A percentile compares a stretch with the other conserved stretches of the same genome.
Evolutionary conservation across 106 monocot species (phyloP).

Genomic region (Posidonia australis): DNA sequence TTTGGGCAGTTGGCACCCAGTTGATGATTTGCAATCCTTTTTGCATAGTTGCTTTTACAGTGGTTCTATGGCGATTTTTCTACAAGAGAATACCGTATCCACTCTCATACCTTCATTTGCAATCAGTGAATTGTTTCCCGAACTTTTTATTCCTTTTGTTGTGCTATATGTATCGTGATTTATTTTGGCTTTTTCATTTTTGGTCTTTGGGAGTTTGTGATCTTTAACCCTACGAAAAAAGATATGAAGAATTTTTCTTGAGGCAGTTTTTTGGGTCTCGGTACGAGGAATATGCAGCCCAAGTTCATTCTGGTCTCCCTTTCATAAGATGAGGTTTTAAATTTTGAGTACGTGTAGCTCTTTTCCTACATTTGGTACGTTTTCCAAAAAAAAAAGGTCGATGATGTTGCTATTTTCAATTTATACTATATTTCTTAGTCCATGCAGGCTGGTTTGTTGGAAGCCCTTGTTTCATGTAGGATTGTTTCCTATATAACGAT

Average conservation of each 20-base stretch:
- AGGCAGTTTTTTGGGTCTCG: conserved; percentile 76
- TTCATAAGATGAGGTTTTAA: conserved; percentile 54
- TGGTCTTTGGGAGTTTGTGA: not conserved
- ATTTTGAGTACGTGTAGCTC: not conserved
- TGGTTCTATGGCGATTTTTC: conserved; percentile 75
- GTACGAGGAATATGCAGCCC: conserved; percentile 58
- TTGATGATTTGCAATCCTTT: conserved; percentile 84
- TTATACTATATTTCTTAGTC: too few relatives aligned
- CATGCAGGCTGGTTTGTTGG: too few relatives aligned
- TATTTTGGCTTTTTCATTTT: not conserved
- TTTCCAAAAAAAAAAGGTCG: too few relatives aligned
- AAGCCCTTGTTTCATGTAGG: too few relatives aligned
- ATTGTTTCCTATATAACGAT: too few relatives aligned
- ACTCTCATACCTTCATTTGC: not conserved
- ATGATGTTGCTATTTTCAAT: too few relatives aligned
- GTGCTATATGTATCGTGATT: not conserved
- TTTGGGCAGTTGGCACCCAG: conserved; percentile 83
- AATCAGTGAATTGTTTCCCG: not conserved
- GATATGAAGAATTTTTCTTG: conserved; percentile 95
- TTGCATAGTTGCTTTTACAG: conserved; percentile 43
- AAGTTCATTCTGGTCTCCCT: conserved; percentile 79
- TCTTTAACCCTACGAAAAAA: not conserved
- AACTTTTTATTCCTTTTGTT: not conserved
- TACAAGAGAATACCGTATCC: conserved; percentile 79
- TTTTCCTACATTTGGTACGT: not conserved